Conservation (phyloP, 2,329 filamentous ascomycete genomes). For the Sporothrix brasiliensis region DNA sequence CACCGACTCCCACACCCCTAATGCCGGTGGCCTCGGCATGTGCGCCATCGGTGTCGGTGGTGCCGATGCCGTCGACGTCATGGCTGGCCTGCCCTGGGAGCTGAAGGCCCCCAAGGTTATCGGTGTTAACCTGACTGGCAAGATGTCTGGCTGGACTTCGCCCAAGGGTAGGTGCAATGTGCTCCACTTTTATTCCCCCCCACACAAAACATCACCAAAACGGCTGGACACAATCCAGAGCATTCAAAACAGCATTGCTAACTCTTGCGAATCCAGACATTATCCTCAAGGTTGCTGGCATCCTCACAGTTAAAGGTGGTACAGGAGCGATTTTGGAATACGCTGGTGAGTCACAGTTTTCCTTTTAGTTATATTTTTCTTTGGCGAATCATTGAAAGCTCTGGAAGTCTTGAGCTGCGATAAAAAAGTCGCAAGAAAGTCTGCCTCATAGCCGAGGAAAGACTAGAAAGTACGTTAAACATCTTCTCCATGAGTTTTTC, state of each 20-base stretch:
- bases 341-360: constrained; percentile 46
- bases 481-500: not conserved
- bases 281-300: constrained; percentile 95
- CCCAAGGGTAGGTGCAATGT: constrained; percentile 72
- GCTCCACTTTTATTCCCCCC: constrained; percentile 12
- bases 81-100: constrained; percentile 97
- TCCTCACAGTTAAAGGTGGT: constrained; percentile 96
- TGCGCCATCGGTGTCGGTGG: constrained; percentile 94
- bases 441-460: no score
- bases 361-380: not conserved
- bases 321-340: constrained; percentile 90
- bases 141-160: constrained; percentile 86
- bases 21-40: constrained; percentile 95
- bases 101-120: constrained; percentile 97
- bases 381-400: no score
- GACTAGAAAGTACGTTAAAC: no score
- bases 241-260: constrained; percentile 11
- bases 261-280: constrained; percentile 63
- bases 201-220: constrained; percentile 6
- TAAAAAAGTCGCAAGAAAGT: no score
- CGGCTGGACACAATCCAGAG: not conserved
- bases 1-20: constrained; percentile 94
- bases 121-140: constrained; percentile 90
- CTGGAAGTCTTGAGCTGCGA: no score
- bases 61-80: constrained; percentile 97